These are phyloP conservation scores for Clavulina sp. DNA, from an alignment of 768 basidiomycete genomes.

Conservation along the genomic window DNA sequence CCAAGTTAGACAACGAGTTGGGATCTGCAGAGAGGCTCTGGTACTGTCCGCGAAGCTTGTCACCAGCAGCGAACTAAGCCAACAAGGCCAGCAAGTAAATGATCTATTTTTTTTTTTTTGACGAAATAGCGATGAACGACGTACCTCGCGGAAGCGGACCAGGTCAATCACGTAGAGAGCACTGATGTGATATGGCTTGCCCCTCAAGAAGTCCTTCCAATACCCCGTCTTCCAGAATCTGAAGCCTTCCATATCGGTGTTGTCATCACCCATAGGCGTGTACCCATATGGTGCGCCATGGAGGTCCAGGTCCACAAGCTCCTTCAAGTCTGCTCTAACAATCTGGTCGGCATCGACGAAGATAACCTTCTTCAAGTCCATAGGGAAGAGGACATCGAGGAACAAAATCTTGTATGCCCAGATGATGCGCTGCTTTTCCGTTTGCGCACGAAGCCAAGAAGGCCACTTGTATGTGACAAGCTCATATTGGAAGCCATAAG, in stretches of 20 bases:
- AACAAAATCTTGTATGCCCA: slow-evolving; percentile 99
- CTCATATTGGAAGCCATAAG: slow-evolving; percentile 91
- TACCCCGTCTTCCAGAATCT: slow-evolving; percentile 98
- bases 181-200: slow-evolving; percentile 88
- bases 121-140: too few relatives aligned
- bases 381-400: slow-evolving; percentile 95
- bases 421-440: slow-evolving; percentile 94
- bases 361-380: slow-evolving; percentile 97
- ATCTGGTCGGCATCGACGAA: slow-evolving; percentile 98
- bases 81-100: too few relatives aligned
- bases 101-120: too few relatives aligned
- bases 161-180: slow-evolving; percentile 94
- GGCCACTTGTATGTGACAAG: slow-evolving; percentile 99
- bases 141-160: slow-evolving; percentile 79
- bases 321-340: slow-evolving; percentile 87
- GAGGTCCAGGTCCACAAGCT: slow-evolving; percentile 83
- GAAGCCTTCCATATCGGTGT: slow-evolving; percentile 91
- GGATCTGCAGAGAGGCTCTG: slow-evolving; percentile 91
- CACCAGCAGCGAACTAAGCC: too few relatives aligned
- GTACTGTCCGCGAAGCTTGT: slow-evolving; percentile 80
- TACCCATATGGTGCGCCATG: slow-evolving; percentile 90
- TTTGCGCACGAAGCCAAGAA: slow-evolving; percentile 90
- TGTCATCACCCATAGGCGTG: slow-evolving; percentile 94
- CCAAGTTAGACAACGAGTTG: slow-evolving; percentile 81
- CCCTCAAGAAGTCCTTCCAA: slow-evolving; percentile 76